Evolutionary conservation across 2,329 filamentous ascomycete genomes (phyloP).

Genomic region (Calcarisporium arbuscula): DNA sequence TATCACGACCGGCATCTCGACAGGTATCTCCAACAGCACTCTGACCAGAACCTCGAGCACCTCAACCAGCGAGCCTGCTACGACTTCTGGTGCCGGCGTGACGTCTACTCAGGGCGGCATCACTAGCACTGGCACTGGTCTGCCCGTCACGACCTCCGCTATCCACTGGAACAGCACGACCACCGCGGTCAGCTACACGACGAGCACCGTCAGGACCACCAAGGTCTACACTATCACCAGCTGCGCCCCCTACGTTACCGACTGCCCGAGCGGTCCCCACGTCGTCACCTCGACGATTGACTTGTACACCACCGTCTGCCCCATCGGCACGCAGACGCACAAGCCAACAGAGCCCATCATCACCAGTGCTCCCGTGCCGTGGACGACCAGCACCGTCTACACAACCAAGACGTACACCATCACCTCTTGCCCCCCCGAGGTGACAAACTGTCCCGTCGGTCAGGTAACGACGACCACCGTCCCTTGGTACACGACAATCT

Average conservation of each 20-base stretch:
- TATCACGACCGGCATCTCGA: background rate
- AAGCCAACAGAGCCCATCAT: constrained; percentile 3
- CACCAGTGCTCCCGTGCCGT: constrained; percentile 7
- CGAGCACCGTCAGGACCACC: too few relatives aligned
- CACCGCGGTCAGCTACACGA: background rate
- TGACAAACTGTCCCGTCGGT: constrained; percentile 41
- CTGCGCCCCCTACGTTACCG: background rate
- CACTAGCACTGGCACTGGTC: constrained; percentile 5
- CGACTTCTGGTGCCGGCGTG: background rate
- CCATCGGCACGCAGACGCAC: constrained; percentile 13
- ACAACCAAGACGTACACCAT: constrained; percentile 47
- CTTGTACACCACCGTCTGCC: too few relatives aligned
- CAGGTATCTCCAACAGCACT: background rate
- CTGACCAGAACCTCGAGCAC: background rate
- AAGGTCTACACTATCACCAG: too few relatives aligned
- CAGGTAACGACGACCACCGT: constrained; percentile 26
- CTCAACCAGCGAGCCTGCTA: background rate
- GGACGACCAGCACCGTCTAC: constrained; percentile 38
- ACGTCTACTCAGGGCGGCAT: too few relatives aligned
- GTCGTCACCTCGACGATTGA: constrained; percentile 1
- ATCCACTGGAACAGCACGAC: background rate
- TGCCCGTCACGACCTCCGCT: constrained; percentile 7
- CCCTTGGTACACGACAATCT: constrained; percentile 29
- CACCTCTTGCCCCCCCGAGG: constrained; percentile 45
- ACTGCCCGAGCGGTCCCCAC: constrained; percentile 1